Evolutionary conservation across 1,139 yeast genomes (phyloP), one percentile per base, ranked within the genome.

Genomic region (Yamadazyma atmosphaerica): DNA sequence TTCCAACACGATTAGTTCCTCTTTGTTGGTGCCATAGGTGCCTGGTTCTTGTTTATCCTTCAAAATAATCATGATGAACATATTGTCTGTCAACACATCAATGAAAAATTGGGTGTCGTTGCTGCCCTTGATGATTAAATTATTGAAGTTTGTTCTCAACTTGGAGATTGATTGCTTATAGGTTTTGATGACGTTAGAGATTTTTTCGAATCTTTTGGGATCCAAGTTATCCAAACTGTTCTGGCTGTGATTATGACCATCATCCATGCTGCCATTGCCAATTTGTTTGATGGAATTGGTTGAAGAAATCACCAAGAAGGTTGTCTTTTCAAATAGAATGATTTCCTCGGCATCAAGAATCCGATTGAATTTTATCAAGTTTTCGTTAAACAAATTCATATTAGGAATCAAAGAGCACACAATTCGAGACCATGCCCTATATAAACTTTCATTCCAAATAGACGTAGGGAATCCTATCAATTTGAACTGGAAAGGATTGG

Each of bases 371-470:
- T 82, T 83, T 36, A 83, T 66, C 45, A 92, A 67, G 56, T 87
- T 86, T 44, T 79, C 78, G 60, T 90, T 92, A 57, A 89, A 86
- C 13, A 81, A 64, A 36, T 80, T 76, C 79, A 92, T 90, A 57
- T 94, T 92, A 8, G 98, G 98, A 43, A 92, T 90, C 50, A 92
- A 72, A 2, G 97, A 86, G 56, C 98, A 89, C 26, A 92, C 98
- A 44, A 92, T 92, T 39, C 84, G 86, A 3, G 96, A 86, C 99
- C 99, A 92, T 0, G 98, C 98, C 60, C 86, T 87, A 62, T 90
- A 92, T 45, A 92, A 72, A 55, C 95, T 83, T 61, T 92, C 98
- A 62, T 92, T 98, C 98, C 98, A 92, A 43, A 92, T 92, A 3
- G 96, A 86, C 0, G 98, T 92, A 5, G 97, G 92, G 57, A 89